Base-by-base conservation (phyloP, 768 basidiomycete genomes). In the Psilocybe azurescens region DNA sequence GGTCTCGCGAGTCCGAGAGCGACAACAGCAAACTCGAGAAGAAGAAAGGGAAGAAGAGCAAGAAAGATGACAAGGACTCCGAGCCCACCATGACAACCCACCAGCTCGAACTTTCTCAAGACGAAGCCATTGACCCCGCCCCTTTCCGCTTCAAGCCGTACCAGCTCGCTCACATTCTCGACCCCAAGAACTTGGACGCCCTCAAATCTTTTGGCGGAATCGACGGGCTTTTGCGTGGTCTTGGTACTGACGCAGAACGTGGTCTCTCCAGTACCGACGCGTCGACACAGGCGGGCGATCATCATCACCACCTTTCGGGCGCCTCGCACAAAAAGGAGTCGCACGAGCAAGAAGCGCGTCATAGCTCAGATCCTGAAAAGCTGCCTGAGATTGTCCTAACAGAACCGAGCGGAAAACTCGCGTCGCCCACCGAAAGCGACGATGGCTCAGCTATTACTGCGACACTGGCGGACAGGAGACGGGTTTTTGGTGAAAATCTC, bases 81-180 rank as follows among this genome's bases (percentile, higher is more conserved):
- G 73, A 76, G 28, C 63, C 74, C 33, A 62, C 65, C 9, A 64
- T 71, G 46, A 76, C 76, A 6, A 58, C 74, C 0, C 74, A 78
- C 47, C 75, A 79, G 65, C 64, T 67, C 7, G 77, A 78, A 58
- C 71, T 78, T 10, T 75, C 75, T 18, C 77, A 79, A 60, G 79
- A 80, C 61, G 73, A 71, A 30, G 73, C 70, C 24, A 68, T 78
- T 33, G 84, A 95, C 71, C 85, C 89, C 1, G 74, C 84, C 1
- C 93, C 94, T 0, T 97, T 97, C 74, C 72, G 70, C 10, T 88
- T 89, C 69, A 88, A 87, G 59, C 93, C 96, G 0, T 85, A 82
- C 62, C 78, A 83, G 53, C 87, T 98, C 14, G 96, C 96, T 1
- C 85, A 87, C 62, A 84, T 97, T 56, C 87, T 99, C 39, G 96